Percentiles rank a stretch among this genome's conserved stretches.
Evolutionary conservation across 2,329 filamentous ascomycete genomes (phyloP).

Genomic region (Berkeleyomyces basicola): DNA sequence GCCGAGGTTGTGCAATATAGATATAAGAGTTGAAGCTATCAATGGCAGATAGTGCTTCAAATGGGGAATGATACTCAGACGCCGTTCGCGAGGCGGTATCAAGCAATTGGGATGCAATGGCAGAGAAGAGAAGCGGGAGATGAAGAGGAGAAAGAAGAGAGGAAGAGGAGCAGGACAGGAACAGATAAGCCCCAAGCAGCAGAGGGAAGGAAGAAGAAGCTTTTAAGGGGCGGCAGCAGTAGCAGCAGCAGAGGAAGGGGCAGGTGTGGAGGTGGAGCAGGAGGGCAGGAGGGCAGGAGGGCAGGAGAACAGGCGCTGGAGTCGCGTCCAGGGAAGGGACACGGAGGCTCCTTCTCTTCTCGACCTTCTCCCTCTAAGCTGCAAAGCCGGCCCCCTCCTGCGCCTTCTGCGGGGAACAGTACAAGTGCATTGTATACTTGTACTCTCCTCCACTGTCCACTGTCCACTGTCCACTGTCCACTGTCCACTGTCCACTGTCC

Average conservation of each 20-base stretch:
- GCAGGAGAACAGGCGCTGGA: background rate
- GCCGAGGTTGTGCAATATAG: no score
- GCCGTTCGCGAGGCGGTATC: no score
- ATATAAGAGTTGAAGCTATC: background rate
- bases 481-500: no score
- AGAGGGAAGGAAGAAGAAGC: constrained; percentile 10
- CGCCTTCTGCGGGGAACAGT: background rate
- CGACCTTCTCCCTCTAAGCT: background rate
- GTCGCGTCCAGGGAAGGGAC: background rate
- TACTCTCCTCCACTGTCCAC: no score
- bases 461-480: no score
- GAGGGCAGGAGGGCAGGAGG: constrained; percentile 9
- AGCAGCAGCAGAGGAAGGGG: no score
- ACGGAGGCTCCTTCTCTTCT: constrained; percentile 1
- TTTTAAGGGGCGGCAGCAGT: constrained; percentile 9
- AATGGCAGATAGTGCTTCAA: background rate
- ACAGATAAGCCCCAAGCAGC: background rate
- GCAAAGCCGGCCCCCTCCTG: no score
- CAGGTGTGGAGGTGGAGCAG: background rate
- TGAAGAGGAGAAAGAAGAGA: constrained; percentile 1
- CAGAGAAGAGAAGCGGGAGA: background rate
- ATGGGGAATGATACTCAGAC: no score
- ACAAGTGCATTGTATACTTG: background rate
- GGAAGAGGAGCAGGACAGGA: background rate
- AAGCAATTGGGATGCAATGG: no score